Base-by-base conservation (phyloP, 2,329 filamentous ascomycete species). In the Cyphellophora europaea region DNA sequence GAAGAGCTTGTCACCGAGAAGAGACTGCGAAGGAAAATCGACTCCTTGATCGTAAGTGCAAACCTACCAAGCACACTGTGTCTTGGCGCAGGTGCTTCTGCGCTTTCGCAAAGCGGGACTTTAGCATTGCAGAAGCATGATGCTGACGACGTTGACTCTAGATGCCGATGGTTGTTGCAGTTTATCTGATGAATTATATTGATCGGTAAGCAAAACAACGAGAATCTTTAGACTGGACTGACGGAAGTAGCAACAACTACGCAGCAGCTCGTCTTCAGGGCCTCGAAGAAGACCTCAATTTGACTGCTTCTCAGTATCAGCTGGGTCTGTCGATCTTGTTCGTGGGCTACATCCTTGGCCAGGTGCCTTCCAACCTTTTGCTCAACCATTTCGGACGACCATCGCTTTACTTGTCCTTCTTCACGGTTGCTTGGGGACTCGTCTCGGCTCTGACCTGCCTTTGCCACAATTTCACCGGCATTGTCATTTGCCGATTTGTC, bases 291-390 rank as follows among this genome's bases (percentile, higher is more conserved):
- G 41, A 43, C 19, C 32, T 43, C 11, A 33, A 43, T 15, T 19
- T 41, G 11, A 48, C 47, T 5, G 46, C 42, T 11, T 37, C 50
- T 3, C 43, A 61, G 27, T 62, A 63, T 33, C 54, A 63, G 37
- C 61, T 58, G 5, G 59, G 58, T 15, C 48, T 65, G 5, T 60
- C 59, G 1, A 55, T 65, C 30, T 50, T 65, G 3, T 65, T 65
- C 35, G 61, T 64, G 18, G 59, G 49, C 16, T 65, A 65, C 30
- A 64, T 65, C 36, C 33, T 44, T 19, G 40, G 34, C 8, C 46
- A 49, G 43, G 62, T 66, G 5, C 67, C 67, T 0, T 68, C 61
- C 35, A 68, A 66, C 40, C 42, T 64, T 27, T 40, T 65, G 6
- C 53, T 66, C 16, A 60, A 59, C 44, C 35, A 45, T 17, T 16